A percentile compares a stretch with the other conserved stretches of the same genome.
Conservation (phyloP, 345 rosid species). For the Gossypium arboreum region DNA sequence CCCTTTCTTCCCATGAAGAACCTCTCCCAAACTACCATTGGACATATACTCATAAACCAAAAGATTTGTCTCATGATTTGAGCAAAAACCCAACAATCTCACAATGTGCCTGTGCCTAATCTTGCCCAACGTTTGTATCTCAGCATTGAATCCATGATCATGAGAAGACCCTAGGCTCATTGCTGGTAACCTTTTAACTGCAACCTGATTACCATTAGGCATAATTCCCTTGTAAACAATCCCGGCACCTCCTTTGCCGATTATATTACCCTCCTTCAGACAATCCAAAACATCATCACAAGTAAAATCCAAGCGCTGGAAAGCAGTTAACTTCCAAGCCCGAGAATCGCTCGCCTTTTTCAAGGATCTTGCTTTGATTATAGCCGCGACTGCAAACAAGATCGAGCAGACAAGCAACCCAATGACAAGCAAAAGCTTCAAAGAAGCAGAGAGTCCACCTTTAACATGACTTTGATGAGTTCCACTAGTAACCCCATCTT, state of each 20-base stretch:
- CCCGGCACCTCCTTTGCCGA: conserved; percentile 92
- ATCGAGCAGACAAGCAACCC: conserved; percentile 80
- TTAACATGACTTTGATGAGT: conserved; percentile 50
- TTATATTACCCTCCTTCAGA: conserved; percentile 83
- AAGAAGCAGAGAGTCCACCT: conserved; percentile 64
- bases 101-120: conserved; percentile 83
- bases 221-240: conserved; percentile 76
- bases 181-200: conserved; percentile 71
- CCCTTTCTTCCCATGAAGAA: conserved; percentile 84
- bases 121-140: conserved; percentile 85
- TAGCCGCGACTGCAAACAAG: conserved; percentile 70
- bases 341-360: conserved; percentile 82
- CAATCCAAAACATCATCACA: conserved; percentile 73
- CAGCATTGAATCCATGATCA: conserved; percentile 91
- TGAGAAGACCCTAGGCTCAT: conserved; percentile 89
- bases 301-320: conserved; percentile 82
- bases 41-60: conserved; percentile 87
- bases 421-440: conserved; percentile 24
- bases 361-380: conserved; percentile 71
- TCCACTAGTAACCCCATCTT: conserved; percentile 47
- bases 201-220: conserved; percentile 74
- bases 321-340: conserved; percentile 89
- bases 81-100: conserved; percentile 73
- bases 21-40: conserved; percentile 88
- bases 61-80: conserved; percentile 85